These are phyloP conservation scores for Speleostelium caveatum DNA, from an alignment of 78 protist genomes.

Conservation along the genomic window DNA sequence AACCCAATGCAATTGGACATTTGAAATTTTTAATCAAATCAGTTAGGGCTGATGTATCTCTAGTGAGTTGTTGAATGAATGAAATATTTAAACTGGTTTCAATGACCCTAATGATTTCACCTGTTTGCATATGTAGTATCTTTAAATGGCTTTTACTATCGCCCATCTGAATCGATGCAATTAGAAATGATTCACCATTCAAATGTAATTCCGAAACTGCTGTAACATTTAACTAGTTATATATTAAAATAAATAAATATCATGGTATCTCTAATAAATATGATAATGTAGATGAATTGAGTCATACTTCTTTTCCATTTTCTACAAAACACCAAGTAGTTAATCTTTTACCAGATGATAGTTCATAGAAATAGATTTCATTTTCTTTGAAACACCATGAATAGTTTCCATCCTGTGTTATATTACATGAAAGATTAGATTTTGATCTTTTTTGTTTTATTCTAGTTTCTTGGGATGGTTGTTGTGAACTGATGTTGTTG, in stretches of 20 bases:
- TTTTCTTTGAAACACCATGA: conserved; percentile 24
- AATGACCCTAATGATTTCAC: neutral
- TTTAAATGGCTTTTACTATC: conserved; percentile 2
- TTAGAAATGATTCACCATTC: neutral
- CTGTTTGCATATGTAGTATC: conserved; percentile 39
- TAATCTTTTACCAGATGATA: conserved; percentile 29
- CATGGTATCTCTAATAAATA: neutral
- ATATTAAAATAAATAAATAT: neutral
- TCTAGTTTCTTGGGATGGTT: neutral
- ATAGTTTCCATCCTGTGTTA: conserved; percentile 49
- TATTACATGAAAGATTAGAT: conserved; percentile 16
- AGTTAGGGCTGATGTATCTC: neutral
- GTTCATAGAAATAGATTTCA: conserved; percentile 41
- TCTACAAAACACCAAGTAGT: conserved; percentile 58
- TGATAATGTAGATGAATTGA: neutral
- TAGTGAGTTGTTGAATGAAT: conserved; percentile 10
- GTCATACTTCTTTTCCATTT: conserved; percentile 19
- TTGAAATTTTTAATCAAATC: conserved; percentile 6
- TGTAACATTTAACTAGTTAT: conserved; percentile 14
- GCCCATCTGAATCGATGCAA: conserved; percentile 1
- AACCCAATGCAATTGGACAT: conserved; percentile 54
- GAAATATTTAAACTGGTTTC: neutral
- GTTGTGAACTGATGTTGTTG: neutral
- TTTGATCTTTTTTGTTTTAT: neutral
- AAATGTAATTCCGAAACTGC: conserved; percentile 44